Evolutionary conservation across 2,329 filamentous ascomycete species (phyloP).

Genomic region (Bipolaris victoriae): DNA sequence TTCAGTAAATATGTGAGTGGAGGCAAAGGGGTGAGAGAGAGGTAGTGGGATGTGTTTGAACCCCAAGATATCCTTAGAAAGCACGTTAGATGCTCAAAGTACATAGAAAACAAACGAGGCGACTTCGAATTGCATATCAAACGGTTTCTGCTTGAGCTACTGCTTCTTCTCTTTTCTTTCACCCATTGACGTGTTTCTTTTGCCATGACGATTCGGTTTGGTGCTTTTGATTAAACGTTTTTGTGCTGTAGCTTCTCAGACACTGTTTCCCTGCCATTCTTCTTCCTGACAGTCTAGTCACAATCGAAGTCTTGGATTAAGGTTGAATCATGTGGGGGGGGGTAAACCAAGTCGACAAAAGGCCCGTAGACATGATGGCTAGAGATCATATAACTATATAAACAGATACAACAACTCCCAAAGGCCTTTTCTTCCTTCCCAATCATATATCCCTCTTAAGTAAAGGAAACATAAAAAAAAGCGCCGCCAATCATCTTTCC

Average conservation of each 20-base stretch:
- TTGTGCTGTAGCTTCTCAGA: not conserved
- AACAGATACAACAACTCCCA: not conserved
- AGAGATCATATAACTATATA: not conserved
- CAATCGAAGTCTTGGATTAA: too few species aligned
- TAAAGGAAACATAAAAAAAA: not conserved
- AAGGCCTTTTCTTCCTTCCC: not conserved
- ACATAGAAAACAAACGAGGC: too few species aligned
- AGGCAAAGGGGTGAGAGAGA: not conserved
- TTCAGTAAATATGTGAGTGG: not conserved
- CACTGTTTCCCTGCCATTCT: not conserved
- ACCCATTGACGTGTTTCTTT: too few species aligned
- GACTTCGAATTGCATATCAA: too few species aligned
- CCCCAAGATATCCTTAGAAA: too few species aligned
- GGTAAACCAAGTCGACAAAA: too few species aligned
- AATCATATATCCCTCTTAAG: not conserved
- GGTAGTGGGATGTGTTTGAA: not conserved
- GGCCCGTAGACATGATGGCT: not conserved
- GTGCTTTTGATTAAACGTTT: not conserved
- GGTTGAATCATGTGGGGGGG: too few species aligned
- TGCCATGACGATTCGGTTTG: not conserved
- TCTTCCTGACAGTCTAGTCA: not conserved
- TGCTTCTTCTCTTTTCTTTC: too few species aligned
- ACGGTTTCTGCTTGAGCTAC: too few species aligned
- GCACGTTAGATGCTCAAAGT: too few species aligned
- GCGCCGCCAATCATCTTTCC: too few species aligned